These are phyloP conservation scores for Musa itinerans DNA, from an alignment of 176 grass and related monocot species.

Conservation along the genomic window DNA sequence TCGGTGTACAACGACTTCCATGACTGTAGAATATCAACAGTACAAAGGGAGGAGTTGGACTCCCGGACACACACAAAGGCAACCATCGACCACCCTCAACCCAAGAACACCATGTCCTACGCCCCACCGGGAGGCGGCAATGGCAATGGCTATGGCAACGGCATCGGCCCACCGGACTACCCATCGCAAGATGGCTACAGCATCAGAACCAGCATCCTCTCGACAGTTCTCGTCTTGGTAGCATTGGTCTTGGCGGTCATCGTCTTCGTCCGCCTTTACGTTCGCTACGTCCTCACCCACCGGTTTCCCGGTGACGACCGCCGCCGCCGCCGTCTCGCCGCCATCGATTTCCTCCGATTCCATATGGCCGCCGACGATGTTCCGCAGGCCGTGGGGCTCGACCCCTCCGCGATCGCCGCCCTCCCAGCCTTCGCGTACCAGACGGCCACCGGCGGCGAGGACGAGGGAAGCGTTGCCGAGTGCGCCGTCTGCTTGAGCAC, in stretches of 20 bases:
- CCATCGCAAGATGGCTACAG: background rate
- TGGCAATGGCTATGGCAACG: background rate
- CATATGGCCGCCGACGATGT: slow-evolving; percentile 5
- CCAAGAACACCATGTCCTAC: background rate
- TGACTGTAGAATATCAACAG: too few relatives aligned
- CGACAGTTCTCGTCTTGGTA: slow-evolving; percentile 40
- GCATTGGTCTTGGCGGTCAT: slow-evolving; percentile 35
- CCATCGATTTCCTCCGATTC: background rate
- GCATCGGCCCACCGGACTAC: too few relatives aligned
- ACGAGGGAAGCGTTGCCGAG: background rate
- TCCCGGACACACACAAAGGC: too few relatives aligned
- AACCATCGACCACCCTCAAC: background rate
- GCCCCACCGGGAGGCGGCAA: background rate
- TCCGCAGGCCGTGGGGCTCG: slow-evolving; percentile 13
- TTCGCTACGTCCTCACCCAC: slow-evolving; percentile 27
- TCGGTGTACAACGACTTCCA: too few relatives aligned
- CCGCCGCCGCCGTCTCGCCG: background rate
- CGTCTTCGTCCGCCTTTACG: slow-evolving; percentile 41
- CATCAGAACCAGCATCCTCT: slow-evolving; percentile 23
- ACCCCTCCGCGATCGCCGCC: slow-evolving; percentile 22
- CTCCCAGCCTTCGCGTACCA: slow-evolving; percentile 38
- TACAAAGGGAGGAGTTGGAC: too few relatives aligned
- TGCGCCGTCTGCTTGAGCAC: slow-evolving; percentile 44
- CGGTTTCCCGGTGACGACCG: background rate
- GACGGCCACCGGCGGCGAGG: background rate